A percentile compares a stretch with the other conserved stretches of the same genome.
Conservation (phyloP, 148 eudicot species). For the Rheum nobile region DNA sequence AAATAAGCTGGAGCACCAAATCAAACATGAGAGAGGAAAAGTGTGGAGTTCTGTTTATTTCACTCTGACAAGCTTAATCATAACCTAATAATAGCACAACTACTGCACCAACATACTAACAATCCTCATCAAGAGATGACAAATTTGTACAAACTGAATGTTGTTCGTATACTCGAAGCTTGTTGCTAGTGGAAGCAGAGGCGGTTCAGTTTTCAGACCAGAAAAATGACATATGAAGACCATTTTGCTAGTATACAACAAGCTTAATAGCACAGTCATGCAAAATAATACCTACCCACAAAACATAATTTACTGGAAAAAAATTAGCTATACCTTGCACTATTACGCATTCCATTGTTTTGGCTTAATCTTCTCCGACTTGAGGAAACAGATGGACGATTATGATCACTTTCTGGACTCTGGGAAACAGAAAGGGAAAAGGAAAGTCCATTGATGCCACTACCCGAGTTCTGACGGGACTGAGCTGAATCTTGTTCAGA, state of each 20-base stretch:
- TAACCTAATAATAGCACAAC: background rate
- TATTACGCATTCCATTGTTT: slow-evolving; percentile 26
- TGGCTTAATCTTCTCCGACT: slow-evolving; percentile 33
- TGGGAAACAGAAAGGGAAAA: slow-evolving; percentile 30
- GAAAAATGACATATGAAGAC: background rate
- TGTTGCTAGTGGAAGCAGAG: background rate
- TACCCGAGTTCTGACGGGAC: slow-evolving; percentile 41
- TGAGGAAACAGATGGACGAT: slow-evolving; percentile 22
- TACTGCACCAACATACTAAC: background rate
- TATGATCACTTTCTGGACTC: slow-evolving; percentile 32
- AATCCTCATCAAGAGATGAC: background rate
- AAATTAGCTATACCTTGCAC: slow-evolving; percentile 37
- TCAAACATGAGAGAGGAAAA: too few species aligned
- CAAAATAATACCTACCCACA: too few species aligned
- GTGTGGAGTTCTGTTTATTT: too few species aligned
- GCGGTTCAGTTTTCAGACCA: background rate
- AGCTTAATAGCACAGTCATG: too few species aligned
- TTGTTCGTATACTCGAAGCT: background rate
- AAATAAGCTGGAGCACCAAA: background rate
- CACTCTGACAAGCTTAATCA: background rate
- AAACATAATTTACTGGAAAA: background rate
- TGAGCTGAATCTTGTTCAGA: slow-evolving; percentile 55
- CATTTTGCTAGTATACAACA: background rate
- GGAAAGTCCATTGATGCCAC: slow-evolving; percentile 17
- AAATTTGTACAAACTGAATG: background rate